These are phyloP conservation scores for Phlyctochytrium planicorne DNA, from an alignment of 192 early-diverging fungal genomes.

Conservation along the genomic window DNA sequence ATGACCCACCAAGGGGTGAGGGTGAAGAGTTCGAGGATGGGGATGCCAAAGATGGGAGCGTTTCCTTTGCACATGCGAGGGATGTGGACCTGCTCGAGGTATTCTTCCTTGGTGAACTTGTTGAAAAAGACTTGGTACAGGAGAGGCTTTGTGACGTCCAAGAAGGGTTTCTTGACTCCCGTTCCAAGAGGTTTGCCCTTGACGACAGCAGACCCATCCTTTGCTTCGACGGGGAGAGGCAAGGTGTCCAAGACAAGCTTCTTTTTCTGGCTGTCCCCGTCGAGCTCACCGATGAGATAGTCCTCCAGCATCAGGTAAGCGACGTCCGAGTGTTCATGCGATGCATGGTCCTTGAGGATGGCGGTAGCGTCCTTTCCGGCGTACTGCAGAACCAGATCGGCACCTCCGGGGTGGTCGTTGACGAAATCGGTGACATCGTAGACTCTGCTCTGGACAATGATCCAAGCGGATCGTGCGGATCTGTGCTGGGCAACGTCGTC, in stretches of 20 bases:
- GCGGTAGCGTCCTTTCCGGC: constrained; percentile 79
- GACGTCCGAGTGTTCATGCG: constrained; percentile 77
- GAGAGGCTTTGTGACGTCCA: constrained; percentile 80
- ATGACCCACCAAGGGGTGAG: constrained; percentile 91
- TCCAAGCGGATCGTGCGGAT: constrained; percentile 73
- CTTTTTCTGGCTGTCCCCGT: background rate
- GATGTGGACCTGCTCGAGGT: constrained; percentile 88
- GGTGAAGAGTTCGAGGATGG: constrained; percentile 78
- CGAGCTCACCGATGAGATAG: constrained; percentile 69
- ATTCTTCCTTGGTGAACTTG: constrained; percentile 79
- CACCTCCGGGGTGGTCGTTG: constrained; percentile 92
- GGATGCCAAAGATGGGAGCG: constrained; percentile 77
- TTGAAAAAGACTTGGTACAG: constrained; percentile 74
- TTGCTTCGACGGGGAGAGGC: constrained; percentile 1
- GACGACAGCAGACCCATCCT: too few species aligned
- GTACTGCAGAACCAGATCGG: constrained; percentile 82
- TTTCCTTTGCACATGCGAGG: constrained; percentile 75
- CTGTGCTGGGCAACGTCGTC: constrained; percentile 76
- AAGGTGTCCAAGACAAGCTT: background rate
- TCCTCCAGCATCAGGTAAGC: constrained; percentile 87
- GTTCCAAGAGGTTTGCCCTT: too few species aligned
- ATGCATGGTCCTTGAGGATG: constrained; percentile 72
- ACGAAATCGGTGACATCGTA: constrained; percentile 57
- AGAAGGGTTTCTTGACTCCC: constrained; percentile 59
- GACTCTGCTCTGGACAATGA: constrained; percentile 65